Evolutionary conservation across 1,284 basidiomycete species (phyloP).

Genomic region (Rhodotorula sp.): DNA sequence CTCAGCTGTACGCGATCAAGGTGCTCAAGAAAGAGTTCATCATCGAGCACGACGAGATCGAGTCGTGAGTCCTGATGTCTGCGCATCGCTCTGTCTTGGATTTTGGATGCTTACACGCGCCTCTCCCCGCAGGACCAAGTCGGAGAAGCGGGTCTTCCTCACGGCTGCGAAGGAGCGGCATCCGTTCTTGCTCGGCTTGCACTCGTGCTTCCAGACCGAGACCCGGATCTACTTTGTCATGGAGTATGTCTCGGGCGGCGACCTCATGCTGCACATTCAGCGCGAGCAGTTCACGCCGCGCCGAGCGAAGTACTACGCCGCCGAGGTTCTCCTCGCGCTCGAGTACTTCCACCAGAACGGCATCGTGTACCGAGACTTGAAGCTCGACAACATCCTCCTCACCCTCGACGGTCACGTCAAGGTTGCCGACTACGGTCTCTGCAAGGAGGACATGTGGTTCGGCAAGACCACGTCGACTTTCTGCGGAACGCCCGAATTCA

Average conservation of each 20-base stretch:
- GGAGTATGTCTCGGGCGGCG: slow-evolving; percentile 64
- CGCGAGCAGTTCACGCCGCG: slow-evolving; percentile 74
- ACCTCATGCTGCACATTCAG: slow-evolving; percentile 79
- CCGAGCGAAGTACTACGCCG: slow-evolving; percentile 96
- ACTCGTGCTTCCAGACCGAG: slow-evolving; percentile 99
- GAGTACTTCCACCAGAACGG: slow-evolving; percentile 99
- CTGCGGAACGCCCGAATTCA: slow-evolving; percentile 99
- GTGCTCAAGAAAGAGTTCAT: slow-evolving; percentile 99
- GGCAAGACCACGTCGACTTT: slow-evolving; percentile 98
- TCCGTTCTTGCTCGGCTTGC: slow-evolving; percentile 93
- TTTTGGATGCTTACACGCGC: slow-evolving; percentile 5
- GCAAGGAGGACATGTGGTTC: slow-evolving; percentile 99
- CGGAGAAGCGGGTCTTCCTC: slow-evolving; percentile 97
- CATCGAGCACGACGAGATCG: slow-evolving; percentile 99
- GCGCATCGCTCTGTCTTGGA: not conserved
- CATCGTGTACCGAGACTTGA: slow-evolving; percentile 92
- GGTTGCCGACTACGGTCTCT: slow-evolving; percentile 97
- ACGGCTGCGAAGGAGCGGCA: slow-evolving; percentile 94
- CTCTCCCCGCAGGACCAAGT: slow-evolving; percentile 73
- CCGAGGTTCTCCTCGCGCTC: slow-evolving; percentile 92
- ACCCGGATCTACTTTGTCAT: slow-evolving; percentile 79
- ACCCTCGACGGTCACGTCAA: slow-evolving; percentile 98
- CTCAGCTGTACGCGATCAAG: slow-evolving; percentile 95
- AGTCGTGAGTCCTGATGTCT: slow-evolving; percentile 64
- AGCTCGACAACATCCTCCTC: slow-evolving; percentile 96